Evolutionary conservation across 176 grass and related monocot species (phyloP).

Genomic region (Cenchrus fungigraminus): DNA sequence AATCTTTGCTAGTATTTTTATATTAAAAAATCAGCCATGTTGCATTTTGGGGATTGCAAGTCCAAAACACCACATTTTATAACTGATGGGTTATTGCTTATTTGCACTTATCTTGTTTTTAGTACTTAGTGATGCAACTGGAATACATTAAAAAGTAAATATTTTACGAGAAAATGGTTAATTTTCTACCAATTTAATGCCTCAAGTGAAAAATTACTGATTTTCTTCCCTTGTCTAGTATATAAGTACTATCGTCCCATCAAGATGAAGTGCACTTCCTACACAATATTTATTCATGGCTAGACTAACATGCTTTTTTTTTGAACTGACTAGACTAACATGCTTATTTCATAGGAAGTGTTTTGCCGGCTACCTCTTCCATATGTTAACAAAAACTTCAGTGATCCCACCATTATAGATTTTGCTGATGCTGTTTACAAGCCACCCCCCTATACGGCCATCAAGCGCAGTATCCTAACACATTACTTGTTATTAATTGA

Average conservation of each 20-base stretch:
- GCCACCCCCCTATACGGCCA: slow-evolving; percentile 60
- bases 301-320: slow-evolving; percentile 46
- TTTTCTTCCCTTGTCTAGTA: slow-evolving; percentile 7
- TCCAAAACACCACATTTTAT: too few relatives aligned
- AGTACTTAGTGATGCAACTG: not conserved
- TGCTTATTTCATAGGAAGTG: slow-evolving; percentile 63
- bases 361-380: slow-evolving; percentile 83
- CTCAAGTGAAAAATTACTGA: not conserved
- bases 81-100: not conserved
- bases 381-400: slow-evolving; percentile 82
- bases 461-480: slow-evolving; percentile 85
- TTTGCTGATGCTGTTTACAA: slow-evolving; percentile 51
- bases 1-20: not conserved
- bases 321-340: slow-evolving; percentile 29
- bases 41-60: not conserved
- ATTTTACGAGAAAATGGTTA: slow-evolving; percentile 21
- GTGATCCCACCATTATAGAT: slow-evolving; percentile 59
- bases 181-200: slow-evolving; percentile 15
- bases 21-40: not conserved
- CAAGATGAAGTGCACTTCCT: slow-evolving; percentile 19
- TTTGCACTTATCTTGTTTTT: not conserved
- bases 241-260: slow-evolving; percentile 13
- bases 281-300: slow-evolving; percentile 25
- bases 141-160: not conserved
- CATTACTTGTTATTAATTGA: not conserved